phyloP scores from a whole-genome alignment of 345 rosid species.

The Eucalyptus pauciflora region DNA sequence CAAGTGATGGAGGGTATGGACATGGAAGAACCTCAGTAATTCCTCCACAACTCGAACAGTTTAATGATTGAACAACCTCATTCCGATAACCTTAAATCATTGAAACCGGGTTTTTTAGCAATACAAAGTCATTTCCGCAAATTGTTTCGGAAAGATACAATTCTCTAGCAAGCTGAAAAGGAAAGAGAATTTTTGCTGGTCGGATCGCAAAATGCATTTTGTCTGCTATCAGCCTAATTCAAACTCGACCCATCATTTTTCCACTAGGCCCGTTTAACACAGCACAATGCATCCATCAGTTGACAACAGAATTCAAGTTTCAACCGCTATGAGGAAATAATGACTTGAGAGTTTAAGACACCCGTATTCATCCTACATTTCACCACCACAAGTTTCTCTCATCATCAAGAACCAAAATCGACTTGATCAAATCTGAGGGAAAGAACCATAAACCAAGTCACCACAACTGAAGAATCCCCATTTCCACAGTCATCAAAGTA shows the following conservation, averaged over 20 bases:
- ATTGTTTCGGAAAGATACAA: neutral
- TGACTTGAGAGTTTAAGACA: neutral
- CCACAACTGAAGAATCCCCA: neutral
- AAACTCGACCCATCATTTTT: neutral
- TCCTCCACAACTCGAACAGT: neutral
- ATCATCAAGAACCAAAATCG: neutral
- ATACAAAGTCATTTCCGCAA: neutral
- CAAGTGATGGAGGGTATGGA: neutral
- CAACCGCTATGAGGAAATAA: neutral
- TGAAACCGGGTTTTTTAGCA: neutral
- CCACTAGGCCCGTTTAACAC: neutral
- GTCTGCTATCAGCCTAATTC: neutral
- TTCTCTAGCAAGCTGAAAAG: neutral
- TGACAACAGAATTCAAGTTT: neutral
- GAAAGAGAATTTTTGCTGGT: neutral
- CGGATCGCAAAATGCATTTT: neutral
- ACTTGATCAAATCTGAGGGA: neutral
- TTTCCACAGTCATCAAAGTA: neutral
- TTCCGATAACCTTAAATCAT: neutral
- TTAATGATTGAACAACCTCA: neutral
- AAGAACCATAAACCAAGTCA: neutral
- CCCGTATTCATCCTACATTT: neutral
- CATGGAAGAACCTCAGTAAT: neutral
- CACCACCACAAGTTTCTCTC: neutral
- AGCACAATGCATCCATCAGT: neutral